Conservation (phyloP, 2,329 filamentous ascomycete species). For the Knoxdaviesia capensis region DNA sequence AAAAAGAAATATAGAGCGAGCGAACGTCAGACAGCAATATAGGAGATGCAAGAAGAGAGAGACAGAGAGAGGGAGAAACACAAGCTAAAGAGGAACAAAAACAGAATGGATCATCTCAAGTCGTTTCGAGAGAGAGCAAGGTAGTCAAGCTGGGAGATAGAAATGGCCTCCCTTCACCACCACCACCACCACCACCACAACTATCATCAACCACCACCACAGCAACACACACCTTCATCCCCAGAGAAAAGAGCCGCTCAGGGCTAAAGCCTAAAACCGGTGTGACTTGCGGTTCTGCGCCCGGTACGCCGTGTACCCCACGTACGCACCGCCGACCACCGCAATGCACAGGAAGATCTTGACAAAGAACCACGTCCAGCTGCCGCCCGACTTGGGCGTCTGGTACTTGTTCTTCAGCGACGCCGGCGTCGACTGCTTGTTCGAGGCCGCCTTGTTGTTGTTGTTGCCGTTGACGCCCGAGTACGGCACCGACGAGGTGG, state of each 20-base stretch:
- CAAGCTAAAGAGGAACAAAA: neutral
- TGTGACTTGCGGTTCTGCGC: conserved; percentile 36
- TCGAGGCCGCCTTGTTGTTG: conserved; percentile 66
- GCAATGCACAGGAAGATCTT: conserved; percentile 65
- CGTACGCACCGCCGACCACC: conserved; percentile 54
- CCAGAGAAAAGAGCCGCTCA: neutral
- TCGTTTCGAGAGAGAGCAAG: no score
- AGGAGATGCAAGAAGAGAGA: neutral
- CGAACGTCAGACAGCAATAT: neutral
- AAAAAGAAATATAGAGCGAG: no score
- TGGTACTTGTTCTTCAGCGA: conserved; percentile 14
- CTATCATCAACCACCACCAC: neutral
- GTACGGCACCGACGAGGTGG: conserved; percentile 7
- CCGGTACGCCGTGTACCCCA: conserved; percentile 71
- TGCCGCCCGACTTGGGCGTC: conserved; percentile 22
- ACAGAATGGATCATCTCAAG: neutral
- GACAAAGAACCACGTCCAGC: conserved; percentile 47
- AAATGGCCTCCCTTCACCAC: no score
- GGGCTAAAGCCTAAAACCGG: conserved; percentile 23
- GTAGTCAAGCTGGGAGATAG: neutral
- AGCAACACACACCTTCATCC: neutral
- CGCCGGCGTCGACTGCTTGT: conserved; percentile 10
- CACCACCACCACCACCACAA: no score
- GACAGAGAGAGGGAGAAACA: neutral
- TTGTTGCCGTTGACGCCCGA: conserved; percentile 19